A percentile compares a stretch with the other conserved stretches of the same genome.
phyloP scores from a whole-genome alignment of 176 grass and related monocot species.

The Triticum timopheevii region DNA sequence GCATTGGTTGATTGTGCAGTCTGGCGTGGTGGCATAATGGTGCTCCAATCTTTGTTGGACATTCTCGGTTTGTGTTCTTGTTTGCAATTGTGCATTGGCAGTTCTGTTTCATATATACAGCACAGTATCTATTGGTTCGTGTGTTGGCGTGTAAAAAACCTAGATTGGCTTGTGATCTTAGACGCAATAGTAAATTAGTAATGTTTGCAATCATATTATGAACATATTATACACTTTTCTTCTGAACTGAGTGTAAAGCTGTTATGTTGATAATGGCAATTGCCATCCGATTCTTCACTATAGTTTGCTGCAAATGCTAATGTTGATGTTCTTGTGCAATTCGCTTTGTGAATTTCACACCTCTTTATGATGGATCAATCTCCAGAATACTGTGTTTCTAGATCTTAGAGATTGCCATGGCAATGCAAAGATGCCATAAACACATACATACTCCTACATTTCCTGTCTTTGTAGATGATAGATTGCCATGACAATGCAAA shows the following conservation, averaged over 20 bases:
- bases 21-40: background rate
- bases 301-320: background rate
- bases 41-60: background rate
- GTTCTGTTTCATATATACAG: background rate
- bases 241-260: background rate
- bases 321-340: background rate
- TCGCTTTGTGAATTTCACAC: background rate
- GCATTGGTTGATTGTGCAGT: constrained; percentile 37
- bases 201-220: background rate
- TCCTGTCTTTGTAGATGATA: too few species aligned
- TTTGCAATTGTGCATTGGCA: background rate
- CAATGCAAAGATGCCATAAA: background rate
- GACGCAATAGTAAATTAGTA: background rate
- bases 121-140: background rate
- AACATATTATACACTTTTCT: background rate
- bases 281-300: background rate
- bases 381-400: background rate
- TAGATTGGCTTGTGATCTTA: constrained; percentile 15
- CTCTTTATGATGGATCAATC: background rate
- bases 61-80: background rate
- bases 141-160: background rate
- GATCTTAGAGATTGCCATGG: background rate
- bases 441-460: background rate
- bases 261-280: background rate
- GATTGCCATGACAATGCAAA: background rate